Percentiles rank a stretch among this genome's conserved stretches.
Evolutionary conservation across 2,329 filamentous ascomycete genomes (phyloP).

Genomic region (Colletotrichum sp.): DNA sequence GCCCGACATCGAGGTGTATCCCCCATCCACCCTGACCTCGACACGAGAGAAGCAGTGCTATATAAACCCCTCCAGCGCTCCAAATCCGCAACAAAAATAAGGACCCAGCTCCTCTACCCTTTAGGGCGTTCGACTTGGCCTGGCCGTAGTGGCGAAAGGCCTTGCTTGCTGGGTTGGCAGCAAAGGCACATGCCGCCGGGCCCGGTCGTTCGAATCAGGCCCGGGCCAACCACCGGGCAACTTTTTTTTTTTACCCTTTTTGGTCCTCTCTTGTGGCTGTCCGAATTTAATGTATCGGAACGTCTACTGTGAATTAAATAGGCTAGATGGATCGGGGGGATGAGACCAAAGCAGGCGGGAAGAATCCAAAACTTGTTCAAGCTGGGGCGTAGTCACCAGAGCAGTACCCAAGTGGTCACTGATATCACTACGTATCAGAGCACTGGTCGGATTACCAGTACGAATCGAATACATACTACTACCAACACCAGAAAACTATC

Average conservation of each 20-base stretch:
- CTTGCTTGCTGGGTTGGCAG: not conserved
- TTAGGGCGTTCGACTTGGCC: not conserved
- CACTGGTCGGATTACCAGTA: not conserved
- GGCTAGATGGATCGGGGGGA: too few species aligned
- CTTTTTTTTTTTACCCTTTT: not conserved
- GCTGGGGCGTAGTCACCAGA: too few species aligned
- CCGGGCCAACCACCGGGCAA: not conserved
- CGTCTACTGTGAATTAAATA: too few species aligned
- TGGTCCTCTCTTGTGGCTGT: not conserved
- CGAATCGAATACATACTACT: not conserved
- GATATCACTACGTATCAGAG: too few species aligned
- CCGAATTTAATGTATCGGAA: not conserved
- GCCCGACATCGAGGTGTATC: not conserved
- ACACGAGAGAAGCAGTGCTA: not conserved
- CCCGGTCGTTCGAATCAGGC: not conserved
- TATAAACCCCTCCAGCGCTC: not conserved
- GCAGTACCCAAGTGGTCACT: too few species aligned
- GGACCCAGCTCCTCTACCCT: not conserved
- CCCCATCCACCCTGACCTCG: not conserved
- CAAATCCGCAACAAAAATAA: not conserved
- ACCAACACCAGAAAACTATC: not conserved
- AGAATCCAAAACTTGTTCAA: too few species aligned
- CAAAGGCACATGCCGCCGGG: not conserved
- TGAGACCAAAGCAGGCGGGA: too few species aligned
- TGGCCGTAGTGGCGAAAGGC: not conserved